A percentile compares a stretch with the other conserved stretches of the same genome.
These are phyloP conservation scores for Zygosaccharomyces rouxii DNA, from an alignment of 805 yeast species.

Conservation along the genomic window DNA sequence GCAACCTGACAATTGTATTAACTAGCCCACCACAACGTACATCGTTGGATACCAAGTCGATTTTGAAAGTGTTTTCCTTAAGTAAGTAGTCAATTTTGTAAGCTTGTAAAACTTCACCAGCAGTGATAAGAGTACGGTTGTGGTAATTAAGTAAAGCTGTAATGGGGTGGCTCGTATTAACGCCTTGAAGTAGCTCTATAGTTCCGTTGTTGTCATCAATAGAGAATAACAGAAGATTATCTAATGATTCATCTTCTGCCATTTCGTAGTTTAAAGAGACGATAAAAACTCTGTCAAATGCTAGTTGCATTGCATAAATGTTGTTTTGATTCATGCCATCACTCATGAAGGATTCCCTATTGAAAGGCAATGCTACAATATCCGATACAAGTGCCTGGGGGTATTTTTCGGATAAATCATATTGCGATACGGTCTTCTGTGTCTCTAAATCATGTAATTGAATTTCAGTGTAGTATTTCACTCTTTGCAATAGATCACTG, in stretches of 20 bases:
- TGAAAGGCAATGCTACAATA: slow-evolving; percentile 17
- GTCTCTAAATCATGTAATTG: slow-evolving; percentile 18
- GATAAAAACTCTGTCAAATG: slow-evolving; percentile 36
- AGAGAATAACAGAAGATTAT: slow-evolving; percentile 35
- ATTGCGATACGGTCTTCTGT: slow-evolving; percentile 5
- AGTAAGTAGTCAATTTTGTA: slow-evolving; percentile 35
- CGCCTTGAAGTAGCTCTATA: slow-evolving; percentile 27
- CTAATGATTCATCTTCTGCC: slow-evolving; percentile 28
- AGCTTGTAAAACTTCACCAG: slow-evolving; percentile 32
- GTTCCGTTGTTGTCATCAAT: slow-evolving; percentile 35
- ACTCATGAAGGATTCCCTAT: not conserved
- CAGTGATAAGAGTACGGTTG: slow-evolving; percentile 30
- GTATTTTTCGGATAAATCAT: slow-evolving; percentile 15
- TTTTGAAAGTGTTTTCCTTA: slow-evolving; percentile 33
- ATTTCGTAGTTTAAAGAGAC: slow-evolving; percentile 35
- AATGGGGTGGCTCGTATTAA: slow-evolving; percentile 20
- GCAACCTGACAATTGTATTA: slow-evolving; percentile 6
- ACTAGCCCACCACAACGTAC: slow-evolving; percentile 15
- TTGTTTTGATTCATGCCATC: slow-evolving; percentile 11
- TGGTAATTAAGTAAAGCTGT: slow-evolving; percentile 28
- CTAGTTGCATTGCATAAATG: slow-evolving; percentile 32
- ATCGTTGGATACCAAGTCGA: slow-evolving; percentile 25
- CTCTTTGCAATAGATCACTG: slow-evolving; percentile 6
- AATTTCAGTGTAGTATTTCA: slow-evolving; percentile 8
- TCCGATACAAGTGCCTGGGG: slow-evolving; percentile 24